Base-by-base conservation (phyloP, 2,329 filamentous ascomycete species). In the Neocatenulostroma microsporum region DNA sequence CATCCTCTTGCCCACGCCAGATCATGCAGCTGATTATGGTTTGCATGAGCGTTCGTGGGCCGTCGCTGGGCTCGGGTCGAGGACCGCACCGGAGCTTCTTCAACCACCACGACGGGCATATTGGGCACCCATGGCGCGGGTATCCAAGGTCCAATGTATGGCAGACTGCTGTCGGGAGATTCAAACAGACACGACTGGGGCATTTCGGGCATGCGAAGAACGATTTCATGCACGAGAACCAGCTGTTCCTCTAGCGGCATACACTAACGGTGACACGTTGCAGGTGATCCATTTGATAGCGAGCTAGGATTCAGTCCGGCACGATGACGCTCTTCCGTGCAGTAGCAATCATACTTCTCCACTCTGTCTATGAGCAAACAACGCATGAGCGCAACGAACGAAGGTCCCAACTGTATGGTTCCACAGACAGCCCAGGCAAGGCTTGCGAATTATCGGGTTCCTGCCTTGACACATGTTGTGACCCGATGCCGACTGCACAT, bases 401-500 rank as follows among this genome's bases (percentile, higher is more conserved):
- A 8, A 32, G 6, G 8, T 21, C 10, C 13, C 9, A 21, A 7
- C 17, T 19, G 14, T 27, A 34, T 7, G 18, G 32, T 34, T 15
- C 9, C 20, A 34, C 32, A 26, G 14, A 12, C 5, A 21, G 7
- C 28, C 28, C 10, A 34, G 15, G 33, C 28, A 33, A 31, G 21
- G 30, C 30, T 12, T 33, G 30, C 18, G 24, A 27, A 20, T 30
- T 4, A 15, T 35, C 47, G 47, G 47, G 46, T 48, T 48, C 47
- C 47, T 50, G 41, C 45, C 26, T 42, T 44, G 43, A 48, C 41
- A 43, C 34, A 41, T 46, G 39, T 29, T 34, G 35, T 37, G 23
- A 38, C 39, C 30, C 39, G 32, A 12, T 17, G 15, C 37, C 13
- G 37, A n/a, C 32, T 10, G 37, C 37, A 31, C 33, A 36, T 21